Percentiles rank a stretch among this genome's conserved stretches.
phyloP scores from a whole-genome alignment of 345 rosid species.

The Gossypioides kirkii region DNA sequence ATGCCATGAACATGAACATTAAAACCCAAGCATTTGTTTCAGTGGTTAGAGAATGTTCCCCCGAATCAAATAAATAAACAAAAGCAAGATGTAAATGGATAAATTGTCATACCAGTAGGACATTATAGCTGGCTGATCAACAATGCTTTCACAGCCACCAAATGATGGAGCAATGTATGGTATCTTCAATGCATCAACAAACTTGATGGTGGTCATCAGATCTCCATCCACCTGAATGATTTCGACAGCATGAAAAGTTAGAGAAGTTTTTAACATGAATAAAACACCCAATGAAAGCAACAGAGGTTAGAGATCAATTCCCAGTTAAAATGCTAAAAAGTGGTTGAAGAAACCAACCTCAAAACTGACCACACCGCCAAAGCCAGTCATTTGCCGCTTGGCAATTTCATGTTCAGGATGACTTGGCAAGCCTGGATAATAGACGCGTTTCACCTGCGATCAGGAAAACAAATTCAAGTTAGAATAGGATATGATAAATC shows the following conservation, averaged over 20 bases:
- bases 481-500: not conserved
- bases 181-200: slow-evolving; percentile 81
- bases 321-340: not conserved
- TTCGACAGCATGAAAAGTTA: slow-evolving; percentile 4
- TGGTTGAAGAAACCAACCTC: slow-evolving; percentile 48
- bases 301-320: not conserved
- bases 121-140: slow-evolving; percentile 98
- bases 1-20: not conserved
- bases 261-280: not conserved
- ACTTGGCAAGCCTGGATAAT: slow-evolving; percentile 91
- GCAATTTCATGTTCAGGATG: slow-evolving; percentile 94
- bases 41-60: not conserved
- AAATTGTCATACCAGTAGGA: slow-evolving; percentile 73
- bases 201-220: slow-evolving; percentile 57
- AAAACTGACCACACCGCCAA: slow-evolving; percentile 97
- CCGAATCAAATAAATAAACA: not conserved
- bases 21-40: not conserved
- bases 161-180: slow-evolving; percentile 98
- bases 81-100: not conserved
- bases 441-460: slow-evolving; percentile 70
- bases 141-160: slow-evolving; percentile 97
- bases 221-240: slow-evolving; percentile 72
- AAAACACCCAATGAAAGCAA: not conserved
- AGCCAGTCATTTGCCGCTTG: slow-evolving; percentile 93
- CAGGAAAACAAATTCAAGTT: not conserved